Base-by-base conservation (phyloP, 768 basidiomycete genomes). In the Trametes meyenii region DNA sequence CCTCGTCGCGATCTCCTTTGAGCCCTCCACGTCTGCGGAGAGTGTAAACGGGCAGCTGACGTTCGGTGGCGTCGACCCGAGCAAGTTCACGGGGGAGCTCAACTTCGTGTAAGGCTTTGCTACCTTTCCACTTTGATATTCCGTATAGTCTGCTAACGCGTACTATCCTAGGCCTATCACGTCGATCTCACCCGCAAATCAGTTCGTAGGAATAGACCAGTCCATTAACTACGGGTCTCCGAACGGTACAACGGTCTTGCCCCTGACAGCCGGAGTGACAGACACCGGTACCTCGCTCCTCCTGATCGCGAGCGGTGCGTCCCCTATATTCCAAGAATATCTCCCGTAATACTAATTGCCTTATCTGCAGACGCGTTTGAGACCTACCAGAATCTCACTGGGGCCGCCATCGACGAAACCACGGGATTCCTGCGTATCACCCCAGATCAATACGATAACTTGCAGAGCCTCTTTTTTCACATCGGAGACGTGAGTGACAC, bases 281-380 rank as follows among this genome's bases (percentile, higher is more conserved):
- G 75, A 78, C 58, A 76, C 75, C n/a, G 77, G 75, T 39, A 78
- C 76, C 5, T 74, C 75, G 1, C 69, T 78, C 35, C 56, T 73
- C 39, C 64, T 72, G 51, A 61, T 76, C 52, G 74, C 75, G 11
- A 66, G 70, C 19, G 68, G 72, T 75, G 3, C 40, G 63, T 55
- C 5, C 14, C 17, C 21, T 14, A 11, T 14, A 14, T 35, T 24
- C 17, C n/a, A n/a, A n/a, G 17, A 10, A 1, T 11, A 2, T n/a
- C 1, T 13, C 10, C 23, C 19, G 1, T 36, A 19, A 5, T 11
- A 21, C 2, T 24, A 1, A 21, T 29, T 24, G n/a, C 5, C 40
- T 36, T 43, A 3, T 7, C 23, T 13, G 42, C 50, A 65, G 71
- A 72, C 55, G 71, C 73, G 23, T 67, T 68, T 54, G 39, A 63